Percentiles rank a stretch among this genome's conserved stretches.
Conservation (phyloP, 768 basidiomycete species). For the Mycena filopes region DNA sequence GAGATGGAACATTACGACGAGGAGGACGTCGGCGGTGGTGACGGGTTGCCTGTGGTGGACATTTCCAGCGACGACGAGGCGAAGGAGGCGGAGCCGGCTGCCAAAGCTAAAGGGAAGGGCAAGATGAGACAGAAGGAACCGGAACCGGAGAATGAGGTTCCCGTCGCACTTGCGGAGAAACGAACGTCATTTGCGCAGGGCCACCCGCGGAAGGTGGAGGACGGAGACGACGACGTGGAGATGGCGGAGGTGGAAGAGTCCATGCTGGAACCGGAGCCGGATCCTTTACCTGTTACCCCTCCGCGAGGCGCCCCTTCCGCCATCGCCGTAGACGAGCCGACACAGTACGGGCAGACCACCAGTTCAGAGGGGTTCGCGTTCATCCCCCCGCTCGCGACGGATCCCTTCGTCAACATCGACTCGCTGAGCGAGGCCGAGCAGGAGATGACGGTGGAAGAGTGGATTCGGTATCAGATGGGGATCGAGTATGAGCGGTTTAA, state of each 20-base stretch:
- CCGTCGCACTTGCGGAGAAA: constrained; percentile 16
- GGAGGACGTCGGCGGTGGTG: constrained; percentile 7
- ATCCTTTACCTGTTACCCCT: constrained; percentile 27
- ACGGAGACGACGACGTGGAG: constrained; percentile 39
- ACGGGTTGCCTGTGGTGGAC: constrained; percentile 51
- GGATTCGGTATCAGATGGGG: constrained; percentile 81
- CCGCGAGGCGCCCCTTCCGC: constrained; percentile 25
- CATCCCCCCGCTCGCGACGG: constrained; percentile 55
- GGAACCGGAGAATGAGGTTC: constrained; percentile 27
- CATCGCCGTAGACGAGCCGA: constrained; percentile 18
- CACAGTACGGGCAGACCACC: constrained; percentile 13
- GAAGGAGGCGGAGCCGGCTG: constrained; percentile 31
- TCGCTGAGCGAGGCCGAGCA: constrained; percentile 73
- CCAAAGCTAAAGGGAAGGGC: constrained; percentile 27
- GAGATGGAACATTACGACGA: background rate
- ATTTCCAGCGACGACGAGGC: constrained; percentile 53
- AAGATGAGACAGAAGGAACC: constrained; percentile 8
- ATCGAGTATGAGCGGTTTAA: constrained; percentile 70
- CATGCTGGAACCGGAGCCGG: constrained; percentile 12
- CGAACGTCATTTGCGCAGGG: background rate
- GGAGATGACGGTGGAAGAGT: constrained; percentile 85
- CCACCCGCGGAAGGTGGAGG: background rate
- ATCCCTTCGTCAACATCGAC: constrained; percentile 55
- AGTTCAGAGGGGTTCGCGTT: constrained; percentile 31
- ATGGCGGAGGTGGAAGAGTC: constrained; percentile 42